phyloP scores from a whole-genome alignment of 306 rosid genomes.

The Medicago lupulina region DNA sequence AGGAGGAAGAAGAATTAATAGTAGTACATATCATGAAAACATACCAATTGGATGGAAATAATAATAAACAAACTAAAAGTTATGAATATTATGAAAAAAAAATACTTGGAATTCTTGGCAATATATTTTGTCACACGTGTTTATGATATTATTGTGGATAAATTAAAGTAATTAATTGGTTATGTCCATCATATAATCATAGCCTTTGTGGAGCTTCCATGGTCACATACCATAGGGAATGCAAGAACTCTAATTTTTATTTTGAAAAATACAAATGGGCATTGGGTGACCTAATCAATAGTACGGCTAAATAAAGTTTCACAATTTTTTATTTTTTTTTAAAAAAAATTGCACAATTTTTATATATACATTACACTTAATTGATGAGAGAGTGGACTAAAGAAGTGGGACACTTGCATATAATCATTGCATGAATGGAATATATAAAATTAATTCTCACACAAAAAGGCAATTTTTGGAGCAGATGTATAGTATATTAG shows the following conservation, averaged over 20 bases:
- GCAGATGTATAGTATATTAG: constrained; percentile 26
- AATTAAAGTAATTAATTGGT: constrained; percentile 25
- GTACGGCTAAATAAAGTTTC: constrained; percentile 8
- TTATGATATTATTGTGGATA: constrained; percentile 14
- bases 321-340: too few species aligned
- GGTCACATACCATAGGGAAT: constrained; percentile 55
- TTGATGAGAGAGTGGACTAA: too few species aligned
- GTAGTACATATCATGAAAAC: constrained; percentile 11
- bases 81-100: constrained; percentile 6
- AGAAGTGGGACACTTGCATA: constrained; percentile 38
- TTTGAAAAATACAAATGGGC: constrained; percentile 6
- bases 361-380: background rate
- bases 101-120: constrained; percentile 22
- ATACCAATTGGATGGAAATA: constrained; percentile 25
- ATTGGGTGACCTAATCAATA: constrained; percentile 27
- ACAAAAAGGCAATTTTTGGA: constrained; percentile 58
- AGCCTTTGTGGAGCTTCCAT: constrained; percentile 55
- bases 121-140: constrained; percentile 25
- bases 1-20: background rate
- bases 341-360: background rate
- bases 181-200: constrained; percentile 20
- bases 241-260: constrained; percentile 22
- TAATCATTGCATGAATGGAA: constrained; percentile 34
- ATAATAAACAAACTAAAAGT: constrained; percentile 34
- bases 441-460: constrained; percentile 35